These are phyloP conservation scores for Trypanosoma mega DNA, from an alignment of 208 protist genomes.

Conservation along the genomic window DNA sequence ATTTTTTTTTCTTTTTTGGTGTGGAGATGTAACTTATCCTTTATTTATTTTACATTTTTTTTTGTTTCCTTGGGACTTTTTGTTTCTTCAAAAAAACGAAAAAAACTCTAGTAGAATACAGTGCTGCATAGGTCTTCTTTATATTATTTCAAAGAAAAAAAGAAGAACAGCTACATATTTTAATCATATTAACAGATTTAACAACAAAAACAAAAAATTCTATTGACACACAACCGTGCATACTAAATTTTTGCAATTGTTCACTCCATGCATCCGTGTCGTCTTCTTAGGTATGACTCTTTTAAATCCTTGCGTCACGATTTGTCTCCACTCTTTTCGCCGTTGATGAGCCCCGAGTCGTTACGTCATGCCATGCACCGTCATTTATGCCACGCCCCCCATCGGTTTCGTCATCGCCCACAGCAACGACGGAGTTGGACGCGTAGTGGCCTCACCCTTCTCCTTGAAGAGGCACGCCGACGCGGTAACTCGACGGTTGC, in stretches of 20 bases:
- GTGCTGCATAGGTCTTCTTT: too few relatives aligned
- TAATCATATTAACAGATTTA: background rate
- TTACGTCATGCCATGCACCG: constrained; percentile 33
- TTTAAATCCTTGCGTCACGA: constrained; percentile 46
- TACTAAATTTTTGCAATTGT: too few relatives aligned
- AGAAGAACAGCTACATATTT: background rate
- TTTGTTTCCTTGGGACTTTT: constrained; percentile 8
- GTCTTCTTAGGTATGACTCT: constrained; percentile 40
- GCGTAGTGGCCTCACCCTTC: constrained; percentile 43
- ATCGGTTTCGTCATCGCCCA: constrained; percentile 16
- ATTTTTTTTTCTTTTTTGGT: constrained; percentile 17
- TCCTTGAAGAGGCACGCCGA: constrained; percentile 66
- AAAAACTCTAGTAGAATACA: too few relatives aligned
- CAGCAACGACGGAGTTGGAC: constrained; percentile 53
- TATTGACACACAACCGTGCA: constrained; percentile 10
- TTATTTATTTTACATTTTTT: constrained; percentile 19
- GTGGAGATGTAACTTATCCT: background rate
- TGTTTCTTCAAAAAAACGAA: too few relatives aligned
- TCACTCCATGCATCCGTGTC: constrained; percentile 13
- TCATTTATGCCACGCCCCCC: constrained; percentile 29
- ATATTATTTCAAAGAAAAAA: too few relatives aligned
- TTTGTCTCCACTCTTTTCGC: constrained; percentile 41
- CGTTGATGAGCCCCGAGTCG: constrained; percentile 36
- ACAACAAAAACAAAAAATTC: background rate
- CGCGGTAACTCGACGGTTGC: constrained; percentile 45